phyloP scores from a whole-genome alignment of 352 stramenopile species.

The Pythium grandisporangium region DNA sequence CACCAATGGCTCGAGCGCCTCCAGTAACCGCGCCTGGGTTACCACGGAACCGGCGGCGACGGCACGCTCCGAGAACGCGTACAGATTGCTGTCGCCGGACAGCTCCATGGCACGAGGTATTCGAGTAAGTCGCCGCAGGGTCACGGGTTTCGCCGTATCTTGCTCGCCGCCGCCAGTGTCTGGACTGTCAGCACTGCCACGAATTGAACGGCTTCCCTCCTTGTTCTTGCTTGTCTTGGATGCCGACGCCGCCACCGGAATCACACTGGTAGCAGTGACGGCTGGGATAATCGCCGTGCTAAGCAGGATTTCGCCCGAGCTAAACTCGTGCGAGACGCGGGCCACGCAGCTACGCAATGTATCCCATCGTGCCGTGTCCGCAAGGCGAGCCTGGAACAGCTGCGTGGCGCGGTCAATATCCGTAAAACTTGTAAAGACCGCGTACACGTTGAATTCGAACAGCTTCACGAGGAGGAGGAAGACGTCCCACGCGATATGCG shows the following conservation, averaged over 20 bases:
- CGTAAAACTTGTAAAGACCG: conserved; percentile 62
- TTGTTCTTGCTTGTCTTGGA: too few relatives aligned
- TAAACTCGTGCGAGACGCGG: conserved; percentile 5
- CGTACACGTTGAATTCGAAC: conserved; percentile 76
- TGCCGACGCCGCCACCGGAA: conserved; percentile 12
- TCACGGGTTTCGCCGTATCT: too few relatives aligned
- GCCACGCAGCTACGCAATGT: conserved; percentile 5
- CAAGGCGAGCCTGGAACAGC: conserved; percentile 25
- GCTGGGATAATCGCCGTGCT: conserved; percentile 1
- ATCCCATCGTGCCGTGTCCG: conserved; percentile 3
- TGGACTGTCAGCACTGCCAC: too few relatives aligned
- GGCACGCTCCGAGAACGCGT: conserved; percentile 46
- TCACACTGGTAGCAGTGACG: too few relatives aligned
- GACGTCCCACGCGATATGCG: conserved; percentile 57
- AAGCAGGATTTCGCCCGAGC: conserved; percentile 10
- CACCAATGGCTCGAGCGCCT: conserved; percentile 56
- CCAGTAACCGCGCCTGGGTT: conserved; percentile 46
- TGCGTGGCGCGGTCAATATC: conserved; percentile 28
- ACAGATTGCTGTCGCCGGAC: conserved; percentile 42
- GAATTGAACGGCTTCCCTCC: too few relatives aligned
- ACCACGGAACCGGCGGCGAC: conserved; percentile 60
- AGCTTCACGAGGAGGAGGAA: conserved; percentile 65
- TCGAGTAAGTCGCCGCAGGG: conserved; percentile 40
- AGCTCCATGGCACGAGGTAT: conserved; percentile 32
- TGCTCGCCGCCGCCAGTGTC: conserved; percentile 8